Evolutionary conservation across 495 filamentous ascomycete species (phyloP), one percentile per base, ranked within the genome.

Genomic region (Achaetomiella virescens): DNA sequence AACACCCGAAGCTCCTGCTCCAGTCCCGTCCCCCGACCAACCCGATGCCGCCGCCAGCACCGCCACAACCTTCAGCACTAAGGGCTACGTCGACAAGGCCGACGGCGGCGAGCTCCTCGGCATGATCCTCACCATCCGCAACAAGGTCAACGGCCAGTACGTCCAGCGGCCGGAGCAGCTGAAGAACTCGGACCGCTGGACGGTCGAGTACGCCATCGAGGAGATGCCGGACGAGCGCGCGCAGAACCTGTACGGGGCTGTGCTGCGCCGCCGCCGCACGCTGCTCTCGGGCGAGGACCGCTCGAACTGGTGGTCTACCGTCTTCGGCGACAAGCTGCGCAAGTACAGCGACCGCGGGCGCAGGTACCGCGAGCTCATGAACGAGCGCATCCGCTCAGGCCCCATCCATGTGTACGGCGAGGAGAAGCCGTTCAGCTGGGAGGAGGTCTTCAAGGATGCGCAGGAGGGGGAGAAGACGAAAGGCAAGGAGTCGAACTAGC

Each of bases 121-220:
- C 27, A 77, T 93, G 71, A 79, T 80, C 3, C 72, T 96, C 29
- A 84, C 81, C 0, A 74, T 89, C 54, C 80, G 80, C 54, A 92
- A 90, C 70, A 79, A 77, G 53, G 78, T 96, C 51, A 89, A 96
- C 69, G 83, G 78, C 22, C 47, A 71, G 17, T 73, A 77, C 49
- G 84, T 90, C 9, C 55, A 69, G 1, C 82, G 90, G 2, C 88
- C 90, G 0, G 47, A 66, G 1, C 44, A 75, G 1, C 66, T 95
- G 40, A 44, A 70, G 12, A 11, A 17, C 2, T n/a, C n/a, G n/a
- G 81, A 91, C 58, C 67, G 71, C 1, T 98, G 93, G 92, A 68
- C 70, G 0, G 71, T 97, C 37, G 84, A 95, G 52, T 96, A 95
- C 69, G 75, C 81, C 22, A 66, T 96, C 29, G 69, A 75, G 42